Percentiles rank a stretch among this genome's conserved stretches.
phyloP scores from a whole-genome alignment of 2,329 filamentous ascomycete genomes.

The Xylariaceae sp. region DNA sequence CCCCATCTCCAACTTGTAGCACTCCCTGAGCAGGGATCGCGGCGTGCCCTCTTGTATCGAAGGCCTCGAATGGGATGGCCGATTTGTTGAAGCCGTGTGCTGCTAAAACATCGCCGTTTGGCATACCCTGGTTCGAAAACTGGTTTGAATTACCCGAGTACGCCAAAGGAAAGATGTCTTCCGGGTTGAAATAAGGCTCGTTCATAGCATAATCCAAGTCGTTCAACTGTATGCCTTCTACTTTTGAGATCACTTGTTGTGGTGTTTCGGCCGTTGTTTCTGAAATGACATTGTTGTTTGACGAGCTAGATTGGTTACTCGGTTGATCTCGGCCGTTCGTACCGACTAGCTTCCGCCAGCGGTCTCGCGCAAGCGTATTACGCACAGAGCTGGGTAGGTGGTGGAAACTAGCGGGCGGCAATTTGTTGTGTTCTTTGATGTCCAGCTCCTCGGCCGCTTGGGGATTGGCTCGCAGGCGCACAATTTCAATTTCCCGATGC shows the following conservation, averaged over 20 bases:
- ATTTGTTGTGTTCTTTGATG: slow-evolving; percentile 43
- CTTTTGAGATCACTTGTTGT: not conserved
- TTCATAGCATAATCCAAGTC: slow-evolving; percentile 39
- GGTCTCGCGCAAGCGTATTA: slow-evolving; percentile 44
- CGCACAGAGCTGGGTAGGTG: slow-evolving; percentile 45
- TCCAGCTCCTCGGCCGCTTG: slow-evolving; percentile 49
- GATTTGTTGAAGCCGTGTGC: slow-evolving; percentile 18
- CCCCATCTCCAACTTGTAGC: slow-evolving; percentile 1
- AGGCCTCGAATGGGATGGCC: slow-evolving; percentile 18
- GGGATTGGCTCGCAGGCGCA: slow-evolving; percentile 45
- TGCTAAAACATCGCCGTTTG: slow-evolving; percentile 18
- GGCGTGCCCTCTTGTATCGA: slow-evolving; percentile 9
- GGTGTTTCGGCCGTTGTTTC: slow-evolving; percentile 1
- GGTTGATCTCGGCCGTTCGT: slow-evolving; percentile 25
- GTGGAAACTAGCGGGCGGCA: slow-evolving; percentile 44
- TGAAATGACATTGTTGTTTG: not conserved
- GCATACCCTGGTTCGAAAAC: slow-evolving; percentile 7
- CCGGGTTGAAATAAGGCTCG: slow-evolving; percentile 35
- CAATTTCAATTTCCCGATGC: slow-evolving; percentile 49
- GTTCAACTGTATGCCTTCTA: slow-evolving; percentile 20
- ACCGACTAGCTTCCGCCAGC: slow-evolving; percentile 50
- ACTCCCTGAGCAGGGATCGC: slow-evolving; percentile 2
- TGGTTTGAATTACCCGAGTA: slow-evolving; percentile 18
- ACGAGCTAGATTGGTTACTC: slow-evolving; percentile 10
- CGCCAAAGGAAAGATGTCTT: slow-evolving; percentile 34